Percentiles rank a stretch among this genome's conserved stretches.
These are phyloP conservation scores for Biancaea sappan DNA, from an alignment of 306 rosid species.

Conservation along the genomic window DNA sequence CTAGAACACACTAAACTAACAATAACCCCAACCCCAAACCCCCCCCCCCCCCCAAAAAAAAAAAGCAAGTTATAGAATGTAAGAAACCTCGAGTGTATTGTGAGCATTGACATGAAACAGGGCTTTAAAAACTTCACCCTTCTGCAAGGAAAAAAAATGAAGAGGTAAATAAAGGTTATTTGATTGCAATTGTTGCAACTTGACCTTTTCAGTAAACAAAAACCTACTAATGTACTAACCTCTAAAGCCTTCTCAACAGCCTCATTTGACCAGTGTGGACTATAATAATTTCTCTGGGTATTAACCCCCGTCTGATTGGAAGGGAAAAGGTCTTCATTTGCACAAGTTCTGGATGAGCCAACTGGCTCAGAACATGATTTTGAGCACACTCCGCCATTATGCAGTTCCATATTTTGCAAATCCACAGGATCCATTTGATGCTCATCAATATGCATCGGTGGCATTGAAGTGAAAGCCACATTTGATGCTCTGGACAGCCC, in stretches of 20 bases:
- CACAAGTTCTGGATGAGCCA: constrained; percentile 33
- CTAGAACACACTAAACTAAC: neutral
- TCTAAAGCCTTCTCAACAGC: constrained; percentile 66
- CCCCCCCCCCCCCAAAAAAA: too few species aligned
- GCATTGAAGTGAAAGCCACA: constrained; percentile 50
- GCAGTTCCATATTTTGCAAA: constrained; percentile 30
- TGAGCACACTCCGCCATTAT: constrained; percentile 34
- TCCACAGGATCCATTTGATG: constrained; percentile 28
- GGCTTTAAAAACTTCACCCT: constrained; percentile 72
- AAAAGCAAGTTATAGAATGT: neutral
- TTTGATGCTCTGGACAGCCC: constrained; percentile 39
- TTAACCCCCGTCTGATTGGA: constrained; percentile 31
- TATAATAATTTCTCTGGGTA: constrained; percentile 46
- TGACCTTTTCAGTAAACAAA: neutral
- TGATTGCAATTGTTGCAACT: neutral
- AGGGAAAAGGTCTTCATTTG: constrained; percentile 44
- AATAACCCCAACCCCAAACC: neutral
- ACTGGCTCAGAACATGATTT: constrained; percentile 41
- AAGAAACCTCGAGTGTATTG: constrained; percentile 76
- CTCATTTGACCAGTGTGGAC: constrained; percentile 72
- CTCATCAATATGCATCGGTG: constrained; percentile 47
- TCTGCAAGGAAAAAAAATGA: constrained; percentile 61
- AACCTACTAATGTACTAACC: constrained; percentile 50
- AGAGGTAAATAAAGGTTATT: constrained; percentile 21
- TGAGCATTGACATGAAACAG: constrained; percentile 78